phyloP scores from a whole-genome alignment of 768 basidiomycete genomes.

The Russula abietina region DNA sequence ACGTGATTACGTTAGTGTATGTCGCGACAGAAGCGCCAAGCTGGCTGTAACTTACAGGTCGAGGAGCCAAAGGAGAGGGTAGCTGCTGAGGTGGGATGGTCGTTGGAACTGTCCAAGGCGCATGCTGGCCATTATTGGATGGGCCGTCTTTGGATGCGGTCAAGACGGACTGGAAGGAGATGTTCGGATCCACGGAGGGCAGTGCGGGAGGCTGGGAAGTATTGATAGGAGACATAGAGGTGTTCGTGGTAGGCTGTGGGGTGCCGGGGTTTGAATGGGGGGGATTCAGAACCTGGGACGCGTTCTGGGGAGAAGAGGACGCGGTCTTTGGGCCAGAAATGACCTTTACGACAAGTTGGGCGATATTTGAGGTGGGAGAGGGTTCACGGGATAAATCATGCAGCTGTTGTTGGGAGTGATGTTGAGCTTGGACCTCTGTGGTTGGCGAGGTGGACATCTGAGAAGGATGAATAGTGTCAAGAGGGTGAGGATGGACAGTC shows the following conservation, averaged over 20 bases:
- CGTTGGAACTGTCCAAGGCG: conserved; percentile 23
- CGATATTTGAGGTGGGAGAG: conserved; percentile 23
- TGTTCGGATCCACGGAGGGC: conserved; percentile 20
- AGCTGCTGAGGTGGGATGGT: conserved; percentile 18
- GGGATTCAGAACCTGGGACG: conserved; percentile 34
- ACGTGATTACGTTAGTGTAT: conserved; percentile 15
- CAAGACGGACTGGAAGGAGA: conserved; percentile 29
- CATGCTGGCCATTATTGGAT: conserved; percentile 23
- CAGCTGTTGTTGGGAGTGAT: conserved; percentile 19
- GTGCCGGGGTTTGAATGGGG: conserved; percentile 25
- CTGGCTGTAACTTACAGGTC: conserved; percentile 18
- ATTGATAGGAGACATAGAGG: conserved; percentile 33
- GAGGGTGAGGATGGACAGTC: conserved; percentile 45
- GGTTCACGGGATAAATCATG: conserved; percentile 20
- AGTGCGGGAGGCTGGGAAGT: conserved; percentile 26
- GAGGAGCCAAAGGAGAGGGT: conserved; percentile 17
- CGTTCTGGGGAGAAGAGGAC: conserved; percentile 32
- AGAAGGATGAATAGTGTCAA: conserved; percentile 32
- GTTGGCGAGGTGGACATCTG: conserved; percentile 22
- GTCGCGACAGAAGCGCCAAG: conserved; percentile 2
- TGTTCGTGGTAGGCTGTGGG: conserved; percentile 32
- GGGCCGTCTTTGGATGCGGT: conserved; percentile 22
- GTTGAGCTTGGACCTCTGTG: conserved; percentile 21
- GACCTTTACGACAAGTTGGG: conserved; percentile 25
- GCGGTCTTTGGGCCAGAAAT: conserved; percentile 24